These are phyloP conservation scores for Filosporella fistucella DNA, from an alignment of 495 filamentous ascomycete genomes.

Conservation along the genomic window DNA sequence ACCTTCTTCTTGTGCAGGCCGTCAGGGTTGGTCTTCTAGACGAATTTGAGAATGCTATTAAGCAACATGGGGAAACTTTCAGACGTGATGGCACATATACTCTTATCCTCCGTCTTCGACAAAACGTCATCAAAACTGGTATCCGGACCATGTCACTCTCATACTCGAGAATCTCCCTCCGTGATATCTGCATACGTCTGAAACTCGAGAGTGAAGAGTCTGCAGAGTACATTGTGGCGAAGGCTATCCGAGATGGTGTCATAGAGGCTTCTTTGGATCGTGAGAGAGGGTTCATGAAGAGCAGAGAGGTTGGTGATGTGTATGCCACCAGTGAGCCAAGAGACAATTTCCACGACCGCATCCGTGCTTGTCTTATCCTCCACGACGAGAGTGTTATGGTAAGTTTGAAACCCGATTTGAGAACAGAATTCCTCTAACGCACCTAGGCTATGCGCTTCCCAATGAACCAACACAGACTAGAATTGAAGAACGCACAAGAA, in stretches of 20 bases:
- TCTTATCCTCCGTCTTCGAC: conserved; percentile 85
- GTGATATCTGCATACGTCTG: conserved; percentile 94
- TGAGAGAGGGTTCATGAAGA: conserved; percentile 96
- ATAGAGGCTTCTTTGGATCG: conserved; percentile 95
- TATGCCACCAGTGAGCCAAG: conserved; percentile 94
- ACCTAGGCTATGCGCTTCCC: conserved; percentile 93
- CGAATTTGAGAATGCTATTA: conserved; percentile 81
- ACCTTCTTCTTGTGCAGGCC: conserved; percentile 88
- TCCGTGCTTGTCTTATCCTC: conserved; percentile 80
- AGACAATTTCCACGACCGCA: conserved; percentile 95
- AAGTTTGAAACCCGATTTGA: conserved; percentile 23
- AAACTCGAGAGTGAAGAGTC: conserved; percentile 91
- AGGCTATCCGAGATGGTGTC: conserved; percentile 95
- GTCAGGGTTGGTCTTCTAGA: conserved; percentile 93
- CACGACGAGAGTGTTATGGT: conserved; percentile 99
- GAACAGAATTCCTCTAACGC: not conserved
- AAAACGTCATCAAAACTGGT: conserved; percentile 99
- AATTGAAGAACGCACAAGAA: conserved; percentile 96
- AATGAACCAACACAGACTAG: conserved; percentile 98
- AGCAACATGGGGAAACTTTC: conserved; percentile 76
- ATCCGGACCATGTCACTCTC: conserved; percentile 98
- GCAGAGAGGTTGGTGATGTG: conserved; percentile 89
- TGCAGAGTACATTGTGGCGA: conserved; percentile 98
- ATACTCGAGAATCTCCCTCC: conserved; percentile 94
- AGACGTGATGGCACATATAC: conserved; percentile 92